Base-by-base conservation (phyloP, 1,284 basidiomycete genomes). In the Microbotryum intermedium region DNA sequence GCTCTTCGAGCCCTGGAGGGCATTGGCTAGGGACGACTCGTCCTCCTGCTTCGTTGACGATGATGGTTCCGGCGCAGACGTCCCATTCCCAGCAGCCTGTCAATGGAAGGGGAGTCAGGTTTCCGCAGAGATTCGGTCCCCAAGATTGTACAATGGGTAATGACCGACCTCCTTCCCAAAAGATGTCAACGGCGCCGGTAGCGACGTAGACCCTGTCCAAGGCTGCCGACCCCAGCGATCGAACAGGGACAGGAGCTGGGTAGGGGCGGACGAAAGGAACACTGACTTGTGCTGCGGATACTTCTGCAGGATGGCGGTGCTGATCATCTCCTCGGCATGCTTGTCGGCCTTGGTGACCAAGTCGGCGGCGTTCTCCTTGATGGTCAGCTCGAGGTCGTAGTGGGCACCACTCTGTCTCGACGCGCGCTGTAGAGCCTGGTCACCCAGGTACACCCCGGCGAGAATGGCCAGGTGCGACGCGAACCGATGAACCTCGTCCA, bases 81-180 rank as follows among this genome's bases (percentile, higher is more conserved):
- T 71, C 69, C 72, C 70, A 72, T 58, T 73, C 70, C 72, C 72
- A 73, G 53, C 70, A 72, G 23, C 72, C 72, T 70, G 65, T 21
- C 29, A 28, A 21, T 47, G 21, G n/a, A 25, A 21, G 45, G 11
- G 10, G 16, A 47, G 45, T 47, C n/a, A 21, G 21, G 11, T 25
- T 39, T 11, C 13, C 4, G 34, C 11, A 39, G 34, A 39, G 34
- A 39, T 39, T 16, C 6, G 13, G 11, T 16, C 34, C 34, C 10
- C 34, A 39, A 39, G 16, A 13, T 4, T 16, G 16, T 16, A 39
- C 16, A 2, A 2, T 13, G 4, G 13, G 2, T 16, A 39, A 21
- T 7, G 18, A 21, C n/a, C 7, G 20, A 21, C n/a, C 21, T 16
- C n/a, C 45, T 47, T 65, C 65, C 71, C 71, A 72, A 25, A 71